phyloP scores from a whole-genome alignment of 345 rosid species.

The Eucalyptus lansdowneana region DNA sequence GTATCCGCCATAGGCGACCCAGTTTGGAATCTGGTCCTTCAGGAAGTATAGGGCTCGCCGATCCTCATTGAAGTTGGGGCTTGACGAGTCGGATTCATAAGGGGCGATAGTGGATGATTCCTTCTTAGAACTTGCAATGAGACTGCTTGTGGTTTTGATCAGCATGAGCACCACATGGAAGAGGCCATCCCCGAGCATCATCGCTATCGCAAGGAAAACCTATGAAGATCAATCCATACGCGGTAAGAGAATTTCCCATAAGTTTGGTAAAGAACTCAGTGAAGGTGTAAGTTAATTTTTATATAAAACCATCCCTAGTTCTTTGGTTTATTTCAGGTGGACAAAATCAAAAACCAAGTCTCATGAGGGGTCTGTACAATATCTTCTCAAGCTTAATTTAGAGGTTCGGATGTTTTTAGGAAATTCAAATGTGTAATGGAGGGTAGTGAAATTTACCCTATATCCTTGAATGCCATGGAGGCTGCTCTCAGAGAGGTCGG shows the following conservation, averaged over 20 bases:
- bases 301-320: neutral
- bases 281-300: neutral
- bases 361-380: neutral
- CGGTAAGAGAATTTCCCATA: neutral
- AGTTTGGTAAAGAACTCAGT: neutral
- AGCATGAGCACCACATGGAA: conserved; percentile 56
- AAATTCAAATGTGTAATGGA: neutral
- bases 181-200: conserved; percentile 87
- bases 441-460: conserved; percentile 14
- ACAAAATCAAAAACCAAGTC: neutral
- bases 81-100: neutral
- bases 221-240: neutral
- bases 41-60: conserved; percentile 47
- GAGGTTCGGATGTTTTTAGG: neutral
- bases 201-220: conserved; percentile 78
- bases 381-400: neutral
- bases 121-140: neutral
- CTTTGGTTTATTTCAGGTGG: neutral
- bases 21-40: conserved; percentile 57
- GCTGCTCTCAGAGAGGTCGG: conserved; percentile 24
- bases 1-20: conserved; percentile 51
- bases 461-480: conserved; percentile 83
- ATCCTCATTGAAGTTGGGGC: conserved; percentile 20
- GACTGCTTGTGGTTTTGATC: conserved; percentile 24
- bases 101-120: neutral